Base-by-base conservation (phyloP, 176 grass and related monocot species). In the Pontederia crassipes region DNA sequence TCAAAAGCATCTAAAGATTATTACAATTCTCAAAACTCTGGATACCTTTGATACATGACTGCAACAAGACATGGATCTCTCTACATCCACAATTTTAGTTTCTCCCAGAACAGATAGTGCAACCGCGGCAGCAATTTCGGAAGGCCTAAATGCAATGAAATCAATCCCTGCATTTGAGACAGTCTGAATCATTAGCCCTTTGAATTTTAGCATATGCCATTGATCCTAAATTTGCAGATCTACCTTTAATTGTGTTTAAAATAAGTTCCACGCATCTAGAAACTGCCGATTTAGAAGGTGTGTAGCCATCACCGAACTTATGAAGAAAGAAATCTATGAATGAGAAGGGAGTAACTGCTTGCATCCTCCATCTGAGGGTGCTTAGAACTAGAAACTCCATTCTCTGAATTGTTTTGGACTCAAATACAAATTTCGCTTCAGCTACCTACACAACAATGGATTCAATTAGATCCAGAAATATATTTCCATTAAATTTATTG, bases 341-440 rank as follows among this genome's bases (percentile, higher is more conserved):
- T 28, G 57, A 28, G 57, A 59, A 59, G 18, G 57, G 57, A 13
- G 57, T 59, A 9, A 59, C 57, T 12, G 57, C 17, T 13, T 59
- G 57, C 57, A 28, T 59, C 57, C 5, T 59, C 57, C 57, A 59
- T 35, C 57, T 8, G 57, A 59, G 57, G 20, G 17, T 35, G 57
- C 11, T 28, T 12, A 59, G 57, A 12, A 59, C 11, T 27, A 28
- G 17, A 35, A 59, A 12, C 57, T 59, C 57, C 57, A 59, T 59
- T 28, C n/a, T 59, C 26, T 13, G 17, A 13, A 59, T 59, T 5
- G 57, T 32, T 27, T 59, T 59, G 28, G 57, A 10, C 13, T 28
- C 26, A 15, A 59, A 59, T 2, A 59, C 57, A 35, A 28, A 14
- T 18, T 59, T 59, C 28, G 18, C 20, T 10, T 59, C 57, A 59